These are phyloP conservation scores for Pleurotus eryngii DNA, from an alignment of 768 basidiomycete genomes.

Conservation along the genomic window DNA sequence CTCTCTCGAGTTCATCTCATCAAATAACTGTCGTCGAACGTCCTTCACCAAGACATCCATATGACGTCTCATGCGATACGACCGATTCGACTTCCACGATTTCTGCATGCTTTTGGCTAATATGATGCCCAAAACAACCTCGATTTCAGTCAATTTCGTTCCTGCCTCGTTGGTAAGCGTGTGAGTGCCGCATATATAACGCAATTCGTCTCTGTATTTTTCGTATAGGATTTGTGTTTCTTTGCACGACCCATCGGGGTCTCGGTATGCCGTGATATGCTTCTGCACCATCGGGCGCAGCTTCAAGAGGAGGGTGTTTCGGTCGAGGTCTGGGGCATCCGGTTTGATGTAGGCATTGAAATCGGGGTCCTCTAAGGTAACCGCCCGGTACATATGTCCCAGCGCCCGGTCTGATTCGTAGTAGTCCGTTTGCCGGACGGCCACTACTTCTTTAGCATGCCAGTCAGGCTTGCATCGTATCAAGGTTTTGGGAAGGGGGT, in stretches of 20 bases:
- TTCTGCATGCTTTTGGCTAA: slow-evolving; percentile 64
- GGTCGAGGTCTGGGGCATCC: slow-evolving; percentile 34
- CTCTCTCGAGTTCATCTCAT: slow-evolving; percentile 25
- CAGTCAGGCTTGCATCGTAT: slow-evolving; percentile 78
- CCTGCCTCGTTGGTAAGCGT: slow-evolving; percentile 57
- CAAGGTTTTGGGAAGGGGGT: slow-evolving; percentile 46
- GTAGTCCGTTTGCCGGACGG: slow-evolving; percentile 57
- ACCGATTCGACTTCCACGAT: slow-evolving; percentile 55
- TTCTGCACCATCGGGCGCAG: slow-evolving; percentile 28
- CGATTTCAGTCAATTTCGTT: slow-evolving; percentile 61
- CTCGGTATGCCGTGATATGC: slow-evolving; percentile 18
- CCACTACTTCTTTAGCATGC: slow-evolving; percentile 59
- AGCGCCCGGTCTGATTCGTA: slow-evolving; percentile 71
- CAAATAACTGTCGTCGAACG: slow-evolving; percentile 36
- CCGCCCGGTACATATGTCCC: slow-evolving; percentile 66
- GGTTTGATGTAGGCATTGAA: slow-evolving; percentile 12
- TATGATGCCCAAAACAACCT: slow-evolving; percentile 74
- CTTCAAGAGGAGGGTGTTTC: slow-evolving; percentile 9
- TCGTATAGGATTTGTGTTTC: slow-evolving; percentile 40
- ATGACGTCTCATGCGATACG: slow-evolving; percentile 62
- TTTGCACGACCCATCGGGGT: slow-evolving; percentile 21
- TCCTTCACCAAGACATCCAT: slow-evolving; percentile 48
- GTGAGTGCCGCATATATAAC: slow-evolving; percentile 69
- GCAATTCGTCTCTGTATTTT: slow-evolving; percentile 60
- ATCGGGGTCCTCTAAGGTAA: slow-evolving; percentile 41